Evolutionary conservation across 2,329 filamentous ascomycete species (phyloP), one percentile per base, ranked within the genome.

Genomic region (Calycina herbarum): DNA sequence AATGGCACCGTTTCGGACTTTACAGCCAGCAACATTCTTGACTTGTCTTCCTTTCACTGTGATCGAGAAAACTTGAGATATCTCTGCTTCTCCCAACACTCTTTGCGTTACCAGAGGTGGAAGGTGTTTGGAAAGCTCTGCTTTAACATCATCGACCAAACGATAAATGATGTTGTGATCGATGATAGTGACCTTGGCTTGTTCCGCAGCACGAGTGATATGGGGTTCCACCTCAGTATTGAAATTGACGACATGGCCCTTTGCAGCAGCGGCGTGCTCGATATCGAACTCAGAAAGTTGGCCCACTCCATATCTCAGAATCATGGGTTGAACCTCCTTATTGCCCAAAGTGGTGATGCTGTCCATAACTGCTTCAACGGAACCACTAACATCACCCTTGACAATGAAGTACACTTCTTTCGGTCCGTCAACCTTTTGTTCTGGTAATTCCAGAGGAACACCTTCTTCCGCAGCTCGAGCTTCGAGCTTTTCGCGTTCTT

Each of bases 331-430:
- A 48, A 97, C 89, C 76, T 98, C 93, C 72, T 93, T 88, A 79
- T 90, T 97, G 69, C 94, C 93, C 68, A 97, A 83, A 66, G 89
- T 87, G 67, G 88, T 81, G 66, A 99, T 84, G 8, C 90, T 89
- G 59, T 92, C 89, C 67, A 89, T 83, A 2, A 98, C 90, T 2
- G 95, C 95, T 80, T 99, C 95, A 0, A 94, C 93, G 0, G 94
- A 98, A 45, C 95, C 95, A 67, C 90, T 91, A 20, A 98, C 95
- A 73, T 99, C 95, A 63, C 89, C 94, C 78, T 96, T 97, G 79
- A 99, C 83, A 66, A 95, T 87, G 78, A 98, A 95, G 72, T 90
- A 90, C 59, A 97, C 84, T 17, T 84, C 79, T 61, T 82, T 81
- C 7, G 83, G 78, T 8, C 82, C 81, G 40, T 78, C 80, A 5